Evolutionary conservation across 1,284 basidiomycete genomes (phyloP).

Genomic region (Sparassis latifolia): DNA sequence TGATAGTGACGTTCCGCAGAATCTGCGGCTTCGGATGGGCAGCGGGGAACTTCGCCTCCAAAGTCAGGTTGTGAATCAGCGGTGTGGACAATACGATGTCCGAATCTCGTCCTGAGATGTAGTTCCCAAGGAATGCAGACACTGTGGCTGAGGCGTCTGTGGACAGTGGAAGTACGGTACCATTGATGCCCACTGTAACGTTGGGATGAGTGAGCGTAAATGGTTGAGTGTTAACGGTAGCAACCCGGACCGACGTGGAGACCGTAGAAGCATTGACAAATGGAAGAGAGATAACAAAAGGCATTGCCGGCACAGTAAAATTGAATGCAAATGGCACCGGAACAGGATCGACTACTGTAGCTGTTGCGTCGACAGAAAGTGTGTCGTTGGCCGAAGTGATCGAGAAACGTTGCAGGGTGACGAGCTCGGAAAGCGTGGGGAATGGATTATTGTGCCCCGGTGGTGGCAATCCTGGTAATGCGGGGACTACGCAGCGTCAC

Average conservation of each 20-base stretch:
- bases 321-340: constrained; percentile 34
- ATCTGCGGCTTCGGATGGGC: constrained; percentile 55
- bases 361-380: constrained; percentile 44
- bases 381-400: constrained; percentile 40
- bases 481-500: constrained; percentile 42
- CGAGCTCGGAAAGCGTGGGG: constrained; percentile 49
- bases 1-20: constrained; percentile 62
- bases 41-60: constrained; percentile 55
- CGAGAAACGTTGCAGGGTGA: constrained; percentile 53
- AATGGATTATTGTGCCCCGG: constrained; percentile 45
- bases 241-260: constrained; percentile 36
- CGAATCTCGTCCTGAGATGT: constrained; percentile 49
- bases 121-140: constrained; percentile 54
- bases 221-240: constrained; percentile 45
- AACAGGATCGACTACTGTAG: constrained; percentile 53
- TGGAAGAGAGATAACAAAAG: constrained; percentile 54
- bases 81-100: constrained; percentile 52
- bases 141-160: constrained; percentile 39
- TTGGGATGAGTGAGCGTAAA: constrained; percentile 62
- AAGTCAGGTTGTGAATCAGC: constrained; percentile 38
- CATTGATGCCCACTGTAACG: constrained; percentile 50
- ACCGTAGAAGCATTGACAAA: constrained; percentile 16
- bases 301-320: constrained; percentile 46
- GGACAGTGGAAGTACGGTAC: constrained; percentile 52
- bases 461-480: constrained; percentile 57